Base-by-base conservation (phyloP, 768 basidiomycete genomes). In the Floccularia luteovirens region DNA sequence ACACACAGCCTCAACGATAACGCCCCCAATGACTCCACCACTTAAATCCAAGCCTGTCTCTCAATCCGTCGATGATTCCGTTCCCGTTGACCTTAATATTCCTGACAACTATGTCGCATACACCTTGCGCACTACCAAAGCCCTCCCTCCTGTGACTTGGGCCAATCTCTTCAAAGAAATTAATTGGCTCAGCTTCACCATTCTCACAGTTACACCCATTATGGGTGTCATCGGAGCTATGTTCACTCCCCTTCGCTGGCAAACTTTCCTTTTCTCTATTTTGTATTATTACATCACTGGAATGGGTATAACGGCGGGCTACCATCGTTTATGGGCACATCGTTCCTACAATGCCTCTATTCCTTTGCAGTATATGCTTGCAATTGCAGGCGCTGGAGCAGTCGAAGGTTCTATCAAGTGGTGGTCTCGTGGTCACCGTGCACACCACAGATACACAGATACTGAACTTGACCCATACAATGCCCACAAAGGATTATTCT, bases 351-450 rank as follows among this genome's bases (percentile, higher is more conserved):
- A 96, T 56, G 96, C 94, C 25, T 81, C 85, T 3, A 72, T 72
- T 43, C 82, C 87, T 12, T 65, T 98, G 10, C 83, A 97, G 58
- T 96, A 90, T 55, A 64, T 76, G 47, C 77, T 97, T 35, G 89
- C 92, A 19, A 52, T 86, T 14, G 74, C 80, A 7, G 96, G 94
- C 36, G 82, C 90, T 1, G 94, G 96, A 35, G 93, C 94, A 3
- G 85, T 94, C 34, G 78, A 99, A 56, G 94, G 94, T 6, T 96
- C 93, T 16, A 94, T 99, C 67, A 87, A 90, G 60, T 98, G 96
- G 96, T 98, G 96, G 96, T 84, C 84, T 16, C 79, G 96, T 38
- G 93, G 93, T 35, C 96, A 99, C 70, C 88, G 94, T 44, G 94
- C 94, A 2, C 93, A 96, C 61, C 93, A 96, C 57, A 78, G 92